Evolutionary conservation across 306 rosid species (phyloP).

Genomic region (Sicyos baderoa): DNA sequence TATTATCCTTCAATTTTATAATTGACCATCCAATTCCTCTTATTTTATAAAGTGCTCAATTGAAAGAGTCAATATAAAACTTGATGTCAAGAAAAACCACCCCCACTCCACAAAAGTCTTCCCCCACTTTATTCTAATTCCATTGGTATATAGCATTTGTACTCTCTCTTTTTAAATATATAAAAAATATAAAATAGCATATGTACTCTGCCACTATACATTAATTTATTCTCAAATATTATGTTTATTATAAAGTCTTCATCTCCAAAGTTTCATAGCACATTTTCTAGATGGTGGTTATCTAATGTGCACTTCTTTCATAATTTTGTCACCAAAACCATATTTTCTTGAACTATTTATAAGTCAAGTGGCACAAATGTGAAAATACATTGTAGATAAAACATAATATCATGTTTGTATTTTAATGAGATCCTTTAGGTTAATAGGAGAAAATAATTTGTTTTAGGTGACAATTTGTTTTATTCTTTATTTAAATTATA

Average conservation of each 20-base stretch:
- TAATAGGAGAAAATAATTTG: no score
- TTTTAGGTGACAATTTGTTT: no score
- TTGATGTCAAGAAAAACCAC: conserved; percentile 11
- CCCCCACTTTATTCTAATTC: conserved; percentile 18
- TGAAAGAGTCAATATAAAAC: neutral
- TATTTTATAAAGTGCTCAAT: neutral
- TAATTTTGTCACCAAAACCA: neutral
- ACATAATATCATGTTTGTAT: no score
- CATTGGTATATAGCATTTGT: conserved; percentile 2
- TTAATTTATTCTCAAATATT: no score
- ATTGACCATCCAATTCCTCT: conserved; percentile 2
- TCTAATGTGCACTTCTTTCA: neutral
- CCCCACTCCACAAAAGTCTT: neutral
- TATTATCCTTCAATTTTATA: neutral
- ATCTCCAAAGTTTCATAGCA: neutral
- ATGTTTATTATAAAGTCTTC: neutral
- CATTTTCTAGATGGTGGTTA: neutral
- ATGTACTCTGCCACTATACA: no score
- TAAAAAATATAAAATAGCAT: no score
- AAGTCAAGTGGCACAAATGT: neutral
- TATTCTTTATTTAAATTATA: no score
- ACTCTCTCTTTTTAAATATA: neutral
- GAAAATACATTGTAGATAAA: no score
- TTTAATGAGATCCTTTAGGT: no score
- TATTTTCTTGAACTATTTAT: neutral